These are phyloP conservation scores for Trypanosoma boissoni DNA, from an alignment of 208 protist genomes.

Conservation along the genomic window DNA sequence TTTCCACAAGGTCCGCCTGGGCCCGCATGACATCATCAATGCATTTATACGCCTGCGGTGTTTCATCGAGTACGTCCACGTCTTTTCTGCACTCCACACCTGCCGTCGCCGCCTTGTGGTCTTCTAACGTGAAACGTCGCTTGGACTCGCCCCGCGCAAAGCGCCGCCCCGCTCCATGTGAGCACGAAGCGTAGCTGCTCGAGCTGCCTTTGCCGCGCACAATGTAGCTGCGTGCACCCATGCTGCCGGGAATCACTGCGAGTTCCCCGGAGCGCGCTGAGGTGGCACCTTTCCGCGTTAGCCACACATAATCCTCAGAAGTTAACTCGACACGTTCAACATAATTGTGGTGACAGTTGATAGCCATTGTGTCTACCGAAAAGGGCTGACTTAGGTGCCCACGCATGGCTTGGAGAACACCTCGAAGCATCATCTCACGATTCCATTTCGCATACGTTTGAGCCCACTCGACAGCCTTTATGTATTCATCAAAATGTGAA, in stretches of 20 bases:
- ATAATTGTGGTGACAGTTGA: constrained; percentile 94
- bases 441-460: constrained; percentile 78
- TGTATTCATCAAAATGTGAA: constrained; percentile 79
- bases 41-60: constrained; percentile 81
- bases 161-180: constrained; percentile 78
- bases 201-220: constrained; percentile 78
- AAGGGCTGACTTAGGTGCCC: constrained; percentile 34
- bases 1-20: constrained; percentile 76
- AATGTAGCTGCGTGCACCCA: constrained; percentile 88
- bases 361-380: constrained; percentile 34
- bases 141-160: constrained; percentile 75
- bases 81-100: constrained; percentile 83
- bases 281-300: constrained; percentile 88
- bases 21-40: constrained; percentile 86
- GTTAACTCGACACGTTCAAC: constrained; percentile 39
- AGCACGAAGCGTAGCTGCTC: constrained; percentile 73
- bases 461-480: constrained; percentile 81
- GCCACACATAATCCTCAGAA: constrained; percentile 53
- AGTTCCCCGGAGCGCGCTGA: constrained; percentile 64
- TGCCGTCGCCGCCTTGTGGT: constrained; percentile 58
- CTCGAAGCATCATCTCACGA: constrained; percentile 79
- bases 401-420: constrained; percentile 57
- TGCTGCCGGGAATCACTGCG: constrained; percentile 88
- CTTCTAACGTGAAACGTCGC: constrained; percentile 71
- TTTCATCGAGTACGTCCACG: constrained; percentile 78